A percentile compares a stretch with the other conserved stretches of the same genome.
Conservation (phyloP, 1,284 basidiomycete genomes). For the Cutaneotrichosporon daszewskae region DNA sequence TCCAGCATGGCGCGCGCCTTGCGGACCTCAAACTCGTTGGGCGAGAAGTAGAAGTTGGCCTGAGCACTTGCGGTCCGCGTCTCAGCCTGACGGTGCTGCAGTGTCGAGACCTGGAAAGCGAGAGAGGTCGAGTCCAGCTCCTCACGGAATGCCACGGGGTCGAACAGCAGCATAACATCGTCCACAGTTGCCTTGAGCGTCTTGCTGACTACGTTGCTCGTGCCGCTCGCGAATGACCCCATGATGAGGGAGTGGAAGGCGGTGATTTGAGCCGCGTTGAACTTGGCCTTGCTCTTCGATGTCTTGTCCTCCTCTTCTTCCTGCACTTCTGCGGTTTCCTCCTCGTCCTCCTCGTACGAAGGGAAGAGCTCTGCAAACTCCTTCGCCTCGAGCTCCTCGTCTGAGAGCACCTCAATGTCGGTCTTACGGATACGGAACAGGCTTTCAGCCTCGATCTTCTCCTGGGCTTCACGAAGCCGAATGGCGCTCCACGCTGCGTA, state of each 20-base stretch:
- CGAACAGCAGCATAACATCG: slow-evolving; percentile 22
- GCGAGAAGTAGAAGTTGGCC: slow-evolving; percentile 71
- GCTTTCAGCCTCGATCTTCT: slow-evolving; percentile 61
- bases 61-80: slow-evolving; percentile 49
- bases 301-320: slow-evolving; percentile 13
- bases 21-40: slow-evolving; percentile 64
- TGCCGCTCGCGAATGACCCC: slow-evolving; percentile 15
- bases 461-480: slow-evolving; percentile 62
- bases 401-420: slow-evolving; percentile 59
- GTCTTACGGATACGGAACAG: slow-evolving; percentile 69
- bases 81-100: slow-evolving; percentile 34
- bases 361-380: slow-evolving; percentile 83
- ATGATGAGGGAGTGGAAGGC: slow-evolving; percentile 29
- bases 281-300: slow-evolving; percentile 17
- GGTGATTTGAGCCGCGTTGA: slow-evolving; percentile 18
- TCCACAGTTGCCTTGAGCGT: slow-evolving; percentile 23
- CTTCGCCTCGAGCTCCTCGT: slow-evolving; percentile 69
- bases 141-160: slow-evolving; percentile 22
- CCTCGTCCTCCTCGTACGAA: slow-evolving; percentile 60
- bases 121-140: slow-evolving; percentile 29
- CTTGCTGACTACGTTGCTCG: not conserved
- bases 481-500: slow-evolving; percentile 79
- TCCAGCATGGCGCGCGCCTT: slow-evolving; percentile 57
- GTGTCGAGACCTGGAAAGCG: slow-evolving; percentile 31
- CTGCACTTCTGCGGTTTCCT: slow-evolving; percentile 9